A percentile compares a stretch with the other conserved stretches of the same genome.
These are phyloP conservation scores for Neofusicoccum umdonicola DNA, from an alignment of 2,329 filamentous ascomycete genomes.

Conservation along the genomic window DNA sequence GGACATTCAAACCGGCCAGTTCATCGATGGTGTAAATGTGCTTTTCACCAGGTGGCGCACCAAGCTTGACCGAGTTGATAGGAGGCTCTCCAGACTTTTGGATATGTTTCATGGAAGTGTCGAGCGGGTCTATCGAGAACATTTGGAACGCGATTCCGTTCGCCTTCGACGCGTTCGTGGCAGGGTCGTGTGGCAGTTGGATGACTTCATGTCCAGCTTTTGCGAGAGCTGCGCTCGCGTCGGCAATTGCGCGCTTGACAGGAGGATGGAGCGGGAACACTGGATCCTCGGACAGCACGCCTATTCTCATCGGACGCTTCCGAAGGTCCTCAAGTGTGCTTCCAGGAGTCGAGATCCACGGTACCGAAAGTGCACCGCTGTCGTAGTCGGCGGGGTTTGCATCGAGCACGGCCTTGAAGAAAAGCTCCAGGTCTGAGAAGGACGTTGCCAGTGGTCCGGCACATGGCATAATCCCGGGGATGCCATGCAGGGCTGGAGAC, in stretches of 20 bases:
- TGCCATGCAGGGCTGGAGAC: slow-evolving; percentile 43
- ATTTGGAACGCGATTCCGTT: neutral
- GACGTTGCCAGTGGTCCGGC: slow-evolving; percentile 54
- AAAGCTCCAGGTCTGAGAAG: slow-evolving; percentile 53
- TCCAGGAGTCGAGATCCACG: slow-evolving; percentile 41
- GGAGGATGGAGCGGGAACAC: slow-evolving; percentile 7
- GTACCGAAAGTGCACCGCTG: slow-evolving; percentile 38
- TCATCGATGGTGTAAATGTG: slow-evolving; percentile 33
- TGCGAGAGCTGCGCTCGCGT: slow-evolving; percentile 39
- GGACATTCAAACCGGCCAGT: slow-evolving; percentile 43
- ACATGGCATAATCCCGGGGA: slow-evolving; percentile 44
- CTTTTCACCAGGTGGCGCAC: neutral
- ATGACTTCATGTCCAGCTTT: slow-evolving; percentile 46
- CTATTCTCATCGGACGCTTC: slow-evolving; percentile 17
- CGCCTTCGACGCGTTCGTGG: neutral
- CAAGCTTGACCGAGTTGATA: neutral
- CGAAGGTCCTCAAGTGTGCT: neutral
- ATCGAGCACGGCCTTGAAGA: slow-evolving; percentile 53
- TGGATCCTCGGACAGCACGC: slow-evolving; percentile 7
- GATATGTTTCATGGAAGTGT: neutral
- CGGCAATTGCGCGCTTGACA: slow-evolving; percentile 40
- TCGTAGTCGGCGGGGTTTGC: slow-evolving; percentile 54
- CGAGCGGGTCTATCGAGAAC: slow-evolving; percentile 10
- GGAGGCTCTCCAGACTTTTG: slow-evolving; percentile 2
- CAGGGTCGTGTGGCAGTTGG: slow-evolving; percentile 15